Conservation (phyloP, 2,329 filamentous ascomycete genomes). For the Diaporthe ilicicola region DNA sequence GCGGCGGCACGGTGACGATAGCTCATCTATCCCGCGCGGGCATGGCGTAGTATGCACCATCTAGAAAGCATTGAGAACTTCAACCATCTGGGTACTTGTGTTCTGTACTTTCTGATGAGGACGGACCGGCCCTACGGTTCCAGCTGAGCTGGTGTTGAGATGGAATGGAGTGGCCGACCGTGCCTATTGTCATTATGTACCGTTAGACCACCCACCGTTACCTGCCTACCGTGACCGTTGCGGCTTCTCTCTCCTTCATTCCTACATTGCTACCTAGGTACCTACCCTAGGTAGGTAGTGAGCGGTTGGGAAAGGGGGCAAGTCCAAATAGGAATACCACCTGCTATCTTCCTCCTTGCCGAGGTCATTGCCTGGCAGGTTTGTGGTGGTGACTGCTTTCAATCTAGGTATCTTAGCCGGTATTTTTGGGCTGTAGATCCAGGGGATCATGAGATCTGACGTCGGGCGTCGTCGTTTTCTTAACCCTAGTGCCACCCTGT, state of each 20-base stretch:
- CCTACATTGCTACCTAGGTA: neutral
- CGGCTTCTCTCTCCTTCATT: too few relatives aligned
- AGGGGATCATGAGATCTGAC: conserved; percentile 23
- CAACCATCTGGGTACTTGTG: neutral
- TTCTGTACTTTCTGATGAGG: neutral
- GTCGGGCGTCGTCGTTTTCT: conserved; percentile 16
- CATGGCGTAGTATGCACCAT: conserved; percentile 23
- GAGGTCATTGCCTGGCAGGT: too few relatives aligned
- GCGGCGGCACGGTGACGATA: neutral
- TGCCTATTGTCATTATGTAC: neutral
- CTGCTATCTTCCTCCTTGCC: too few relatives aligned
- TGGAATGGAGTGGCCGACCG: neutral
- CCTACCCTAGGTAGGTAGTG: neutral
- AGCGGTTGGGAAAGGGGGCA: neutral
- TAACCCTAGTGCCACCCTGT: conserved; percentile 1
- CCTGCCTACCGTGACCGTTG: neutral
- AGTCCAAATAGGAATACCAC: neutral
- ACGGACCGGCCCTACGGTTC: neutral
- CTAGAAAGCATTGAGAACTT: conserved; percentile 16
- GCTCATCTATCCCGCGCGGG: conserved; percentile 17
- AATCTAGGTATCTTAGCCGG: too few relatives aligned
- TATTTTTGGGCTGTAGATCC: conserved; percentile 12
- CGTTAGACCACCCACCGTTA: neutral
- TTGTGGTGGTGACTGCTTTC: neutral
- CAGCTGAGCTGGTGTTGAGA: neutral